Evolutionary conservation across 164 flowering plant genomes (phyloP).

Genomic region (Tetrastigma voinierianum): DNA sequence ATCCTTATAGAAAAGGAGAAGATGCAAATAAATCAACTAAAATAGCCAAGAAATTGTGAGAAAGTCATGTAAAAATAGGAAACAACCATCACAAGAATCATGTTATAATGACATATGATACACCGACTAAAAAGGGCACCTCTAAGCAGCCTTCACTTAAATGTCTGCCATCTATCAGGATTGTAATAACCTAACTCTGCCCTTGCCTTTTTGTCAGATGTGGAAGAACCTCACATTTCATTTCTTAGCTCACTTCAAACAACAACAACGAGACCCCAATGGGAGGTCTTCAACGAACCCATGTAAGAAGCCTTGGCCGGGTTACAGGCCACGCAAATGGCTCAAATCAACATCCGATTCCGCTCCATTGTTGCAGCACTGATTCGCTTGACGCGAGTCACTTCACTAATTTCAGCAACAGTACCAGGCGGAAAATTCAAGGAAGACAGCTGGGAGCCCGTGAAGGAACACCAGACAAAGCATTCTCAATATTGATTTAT

Average conservation of each 20-base stretch:
- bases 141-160: no score
- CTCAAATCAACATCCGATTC: conserved; percentile 20
- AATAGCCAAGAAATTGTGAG: no score
- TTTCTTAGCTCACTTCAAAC: conserved; percentile 17
- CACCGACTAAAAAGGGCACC: no score
- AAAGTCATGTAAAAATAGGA: no score
- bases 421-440: conserved; percentile 21
- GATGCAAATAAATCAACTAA: no score
- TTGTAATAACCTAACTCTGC: no score
- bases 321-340: no score
- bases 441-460: conserved; percentile 6
- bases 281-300: conserved; percentile 13
- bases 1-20: no score
- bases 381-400: conserved; percentile 24
- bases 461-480: conserved; percentile 3
- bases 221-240: conserved; percentile 10
- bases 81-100: no score
- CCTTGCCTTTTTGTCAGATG: conserved; percentile 6
- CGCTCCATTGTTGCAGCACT: conserved; percentile 24
- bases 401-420: conserved; percentile 19
- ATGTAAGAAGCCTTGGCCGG: conserved; percentile 15
- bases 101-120: no score
- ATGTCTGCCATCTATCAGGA: no score
- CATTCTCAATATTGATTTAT: no score
- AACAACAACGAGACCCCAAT: conserved; percentile 6